Percentiles rank a stretch among this genome's conserved stretches.
These are phyloP conservation scores for Dryadomyces sulphureus DNA, from an alignment of 2,329 filamentous ascomycete genomes.

Conservation along the genomic window DNA sequence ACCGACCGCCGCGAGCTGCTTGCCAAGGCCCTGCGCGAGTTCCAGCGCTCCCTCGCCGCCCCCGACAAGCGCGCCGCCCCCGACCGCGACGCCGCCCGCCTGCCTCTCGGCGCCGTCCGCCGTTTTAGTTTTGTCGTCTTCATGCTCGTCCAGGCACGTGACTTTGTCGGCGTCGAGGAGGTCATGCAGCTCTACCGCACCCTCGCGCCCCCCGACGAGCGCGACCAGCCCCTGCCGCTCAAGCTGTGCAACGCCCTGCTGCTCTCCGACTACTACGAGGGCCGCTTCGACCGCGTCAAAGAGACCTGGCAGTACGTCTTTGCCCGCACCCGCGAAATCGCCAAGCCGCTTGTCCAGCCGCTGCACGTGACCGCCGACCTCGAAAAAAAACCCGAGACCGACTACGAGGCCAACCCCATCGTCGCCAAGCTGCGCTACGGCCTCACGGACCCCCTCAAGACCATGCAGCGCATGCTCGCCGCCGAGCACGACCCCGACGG, in stretches of 20 bases:
- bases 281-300: constrained; percentile 44
- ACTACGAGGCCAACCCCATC: constrained; percentile 12
- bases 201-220: constrained; percentile 12
- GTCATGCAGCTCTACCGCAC: constrained; percentile 31
- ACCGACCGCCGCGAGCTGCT: constrained; percentile 15
- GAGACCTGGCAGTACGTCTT: constrained; percentile 52
- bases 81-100: constrained; percentile 12
- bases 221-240: constrained; percentile 28
- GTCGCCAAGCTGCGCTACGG: constrained; percentile 37
- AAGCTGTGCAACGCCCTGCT: constrained; percentile 51
- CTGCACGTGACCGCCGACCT: neutral
- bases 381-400: neutral
- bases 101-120: constrained; percentile 12
- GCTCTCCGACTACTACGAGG: constrained; percentile 43
- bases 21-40: constrained; percentile 19
- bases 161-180: constrained; percentile 22
- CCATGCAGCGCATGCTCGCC: constrained; percentile 31
- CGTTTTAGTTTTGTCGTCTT: constrained; percentile 27
- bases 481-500: constrained; percentile 26
- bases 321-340: constrained; percentile 30
- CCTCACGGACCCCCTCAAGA: constrained; percentile 31
- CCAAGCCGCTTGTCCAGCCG: constrained; percentile 15
- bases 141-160: constrained; percentile 24
- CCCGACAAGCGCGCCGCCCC: constrained; percentile 3
- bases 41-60: constrained; percentile 25